These are phyloP conservation scores for Madurella mycetomatis DNA, from an alignment of 2,329 filamentous ascomycete species.

Conservation along the genomic window DNA sequence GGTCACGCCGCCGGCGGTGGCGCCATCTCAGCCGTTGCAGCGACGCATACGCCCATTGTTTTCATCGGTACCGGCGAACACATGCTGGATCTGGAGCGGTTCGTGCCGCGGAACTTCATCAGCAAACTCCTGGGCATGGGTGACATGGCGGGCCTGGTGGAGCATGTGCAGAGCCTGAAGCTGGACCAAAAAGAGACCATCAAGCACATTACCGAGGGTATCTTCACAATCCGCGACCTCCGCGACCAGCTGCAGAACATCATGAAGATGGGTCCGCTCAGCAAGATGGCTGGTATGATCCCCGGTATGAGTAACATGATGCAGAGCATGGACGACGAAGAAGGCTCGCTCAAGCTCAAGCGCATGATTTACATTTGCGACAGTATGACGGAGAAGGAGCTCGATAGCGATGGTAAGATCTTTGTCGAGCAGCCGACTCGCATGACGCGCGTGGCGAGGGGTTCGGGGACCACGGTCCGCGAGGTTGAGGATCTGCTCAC, in stretches of 20 bases:
- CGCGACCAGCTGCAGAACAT: conserved; percentile 95
- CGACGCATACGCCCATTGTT: conserved; percentile 93
- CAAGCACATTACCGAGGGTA: conserved; percentile 96
- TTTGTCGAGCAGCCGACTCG: conserved; percentile 88
- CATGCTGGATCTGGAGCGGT: conserved; percentile 89
- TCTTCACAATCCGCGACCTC: conserved; percentile 91
- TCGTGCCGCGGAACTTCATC: conserved; percentile 88
- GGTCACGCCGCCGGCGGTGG: conserved; percentile 93
- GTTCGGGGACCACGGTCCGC: conserved; percentile 81
- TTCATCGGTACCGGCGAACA: conserved; percentile 98
- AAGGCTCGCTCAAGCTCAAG: conserved; percentile 87
- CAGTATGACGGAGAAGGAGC: conserved; percentile 93
- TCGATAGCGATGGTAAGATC: conserved; percentile 91
- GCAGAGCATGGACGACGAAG: conserved; percentile 94
- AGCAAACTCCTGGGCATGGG: conserved; percentile 95
- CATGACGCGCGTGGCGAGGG: conserved; percentile 86
- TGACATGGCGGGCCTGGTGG: conserved; percentile 89
- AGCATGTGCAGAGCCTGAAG: conserved; percentile 93
- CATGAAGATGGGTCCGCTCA: conserved; percentile 98
- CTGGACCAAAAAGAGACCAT: conserved; percentile 98
- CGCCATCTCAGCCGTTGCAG: conserved; percentile 94
- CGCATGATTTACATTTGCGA: conserved; percentile 99
- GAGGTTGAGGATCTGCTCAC: conserved; percentile 97
- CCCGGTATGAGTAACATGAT: conserved; percentile 91
- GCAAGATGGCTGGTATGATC: conserved; percentile 98